These are phyloP conservation scores for Fistulifera solaris DNA, from an alignment of 108 stramenopile species.

Conservation along the genomic window DNA sequence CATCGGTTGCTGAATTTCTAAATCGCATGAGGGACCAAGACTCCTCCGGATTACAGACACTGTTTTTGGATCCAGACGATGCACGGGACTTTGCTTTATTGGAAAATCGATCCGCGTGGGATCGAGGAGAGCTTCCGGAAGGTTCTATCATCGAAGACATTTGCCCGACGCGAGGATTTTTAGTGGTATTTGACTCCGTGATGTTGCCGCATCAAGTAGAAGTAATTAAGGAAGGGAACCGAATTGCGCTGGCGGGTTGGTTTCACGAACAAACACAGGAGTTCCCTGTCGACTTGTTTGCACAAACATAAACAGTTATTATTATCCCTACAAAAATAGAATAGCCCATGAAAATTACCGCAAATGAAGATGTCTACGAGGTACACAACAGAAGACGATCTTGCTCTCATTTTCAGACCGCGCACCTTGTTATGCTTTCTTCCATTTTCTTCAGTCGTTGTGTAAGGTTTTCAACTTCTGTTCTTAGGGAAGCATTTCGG, in stretches of 20 bases:
- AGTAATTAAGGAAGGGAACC: constrained; percentile 28
- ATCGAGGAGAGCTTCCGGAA: not conserved
- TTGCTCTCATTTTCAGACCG: too few relatives aligned
- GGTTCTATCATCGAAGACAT: constrained; percentile 29
- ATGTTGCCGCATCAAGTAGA: constrained; percentile 57
- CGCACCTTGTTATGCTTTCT: constrained; percentile 12
- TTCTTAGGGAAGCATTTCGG: constrained; percentile 29
- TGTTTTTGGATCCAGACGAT: constrained; percentile 28
- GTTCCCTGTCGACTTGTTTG: not conserved
- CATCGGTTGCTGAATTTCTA: constrained; percentile 20
- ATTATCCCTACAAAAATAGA: too few relatives aligned
- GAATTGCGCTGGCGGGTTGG: constrained; percentile 52
- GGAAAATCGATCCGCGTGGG: not conserved
- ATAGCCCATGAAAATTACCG: too few relatives aligned
- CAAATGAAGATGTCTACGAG: too few relatives aligned
- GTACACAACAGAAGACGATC: too few relatives aligned
- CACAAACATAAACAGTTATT: too few relatives aligned
- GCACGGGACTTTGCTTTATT: not conserved
- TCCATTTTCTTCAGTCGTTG: constrained; percentile 24
- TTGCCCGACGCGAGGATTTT: constrained; percentile 26
- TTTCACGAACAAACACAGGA: constrained; percentile 36
- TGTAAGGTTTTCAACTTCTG: constrained; percentile 37
- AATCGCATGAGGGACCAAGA: constrained; percentile 2
- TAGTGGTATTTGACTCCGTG: constrained; percentile 54
- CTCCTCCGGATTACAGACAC: too few relatives aligned